These are phyloP conservation scores for Agastache rugosa DNA, from an alignment of 257 asterid species.

Conservation along the genomic window DNA sequence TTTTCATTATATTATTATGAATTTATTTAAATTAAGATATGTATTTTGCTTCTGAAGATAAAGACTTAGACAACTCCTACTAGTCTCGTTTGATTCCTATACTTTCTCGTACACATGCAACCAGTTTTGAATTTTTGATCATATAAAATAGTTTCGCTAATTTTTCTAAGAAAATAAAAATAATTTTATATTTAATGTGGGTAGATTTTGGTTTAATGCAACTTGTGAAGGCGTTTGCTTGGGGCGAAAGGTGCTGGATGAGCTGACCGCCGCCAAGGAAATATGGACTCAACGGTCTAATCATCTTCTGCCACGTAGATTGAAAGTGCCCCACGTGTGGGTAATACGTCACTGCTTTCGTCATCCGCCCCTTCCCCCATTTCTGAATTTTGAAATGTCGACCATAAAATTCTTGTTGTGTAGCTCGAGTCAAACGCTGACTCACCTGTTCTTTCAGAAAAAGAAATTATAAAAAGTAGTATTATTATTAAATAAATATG, in stretches of 20 bases:
- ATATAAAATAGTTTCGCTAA: background rate
- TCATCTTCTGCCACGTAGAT: constrained; percentile 39
- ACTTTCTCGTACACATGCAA: background rate
- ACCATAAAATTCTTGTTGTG: background rate
- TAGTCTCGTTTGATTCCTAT: background rate
- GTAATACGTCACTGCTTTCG: constrained; percentile 50
- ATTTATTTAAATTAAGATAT: background rate
- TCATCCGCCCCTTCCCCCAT: constrained; percentile 9
- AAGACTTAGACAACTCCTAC: background rate
- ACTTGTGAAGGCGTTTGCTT: constrained; percentile 43
- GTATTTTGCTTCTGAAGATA: background rate
- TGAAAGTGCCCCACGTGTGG: constrained; percentile 41
- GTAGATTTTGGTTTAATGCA: constrained; percentile 8
- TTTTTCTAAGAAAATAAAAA: background rate
- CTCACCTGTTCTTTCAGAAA: background rate
- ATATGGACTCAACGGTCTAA: constrained; percentile 23
- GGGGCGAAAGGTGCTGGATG: constrained; percentile 41
- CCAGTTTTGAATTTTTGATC: background rate
- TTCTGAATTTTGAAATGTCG: constrained; percentile 28
- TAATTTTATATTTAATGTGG: background rate
- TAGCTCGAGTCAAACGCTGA: constrained; percentile 12
- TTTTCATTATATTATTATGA: background rate
- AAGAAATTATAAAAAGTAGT: background rate
- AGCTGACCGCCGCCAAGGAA: constrained; percentile 49
- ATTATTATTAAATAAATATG: background rate